Evolutionary conservation across 148 eudicot species (phyloP).

Genomic region (Cornus controversa): DNA sequence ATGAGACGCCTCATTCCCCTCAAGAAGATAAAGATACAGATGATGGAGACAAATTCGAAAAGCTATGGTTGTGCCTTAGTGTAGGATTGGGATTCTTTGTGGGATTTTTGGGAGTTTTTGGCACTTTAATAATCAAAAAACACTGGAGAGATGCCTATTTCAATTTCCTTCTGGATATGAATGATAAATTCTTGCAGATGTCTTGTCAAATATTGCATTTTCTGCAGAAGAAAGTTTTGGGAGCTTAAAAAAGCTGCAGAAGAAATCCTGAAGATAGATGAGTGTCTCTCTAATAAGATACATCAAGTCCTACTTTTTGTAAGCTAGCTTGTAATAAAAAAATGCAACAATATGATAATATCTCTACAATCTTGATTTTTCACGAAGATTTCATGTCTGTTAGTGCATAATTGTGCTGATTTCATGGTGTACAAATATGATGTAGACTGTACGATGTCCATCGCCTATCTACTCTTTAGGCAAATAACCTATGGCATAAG

Average conservation of each 20-base stretch:
- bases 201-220: neutral
- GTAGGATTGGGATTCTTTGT: slow-evolving; percentile 11
- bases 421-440: too few relatives aligned
- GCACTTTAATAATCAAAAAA: slow-evolving; percentile 2
- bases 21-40: neutral
- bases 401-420: too few relatives aligned
- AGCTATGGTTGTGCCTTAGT: slow-evolving; percentile 11
- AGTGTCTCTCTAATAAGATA: too few relatives aligned
- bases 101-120: slow-evolving; percentile 20
- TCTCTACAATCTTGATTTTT: too few relatives aligned
- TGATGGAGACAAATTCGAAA: neutral
- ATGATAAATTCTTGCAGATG: neutral
- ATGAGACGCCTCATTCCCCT: neutral
- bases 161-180: neutral
- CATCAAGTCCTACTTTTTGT: neutral
- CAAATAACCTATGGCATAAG: too few relatives aligned
- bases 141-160: slow-evolving; percentile 11
- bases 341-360: too few relatives aligned
- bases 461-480: too few relatives aligned
- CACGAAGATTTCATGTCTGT: too few relatives aligned
- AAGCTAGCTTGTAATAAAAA: neutral
- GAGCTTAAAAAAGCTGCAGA: neutral
- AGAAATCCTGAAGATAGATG: too few relatives aligned
- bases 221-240: neutral
- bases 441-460: too few relatives aligned